phyloP scores from a whole-genome alignment of 306 rosid genomes.

The Ceratonia siliqua region DNA sequence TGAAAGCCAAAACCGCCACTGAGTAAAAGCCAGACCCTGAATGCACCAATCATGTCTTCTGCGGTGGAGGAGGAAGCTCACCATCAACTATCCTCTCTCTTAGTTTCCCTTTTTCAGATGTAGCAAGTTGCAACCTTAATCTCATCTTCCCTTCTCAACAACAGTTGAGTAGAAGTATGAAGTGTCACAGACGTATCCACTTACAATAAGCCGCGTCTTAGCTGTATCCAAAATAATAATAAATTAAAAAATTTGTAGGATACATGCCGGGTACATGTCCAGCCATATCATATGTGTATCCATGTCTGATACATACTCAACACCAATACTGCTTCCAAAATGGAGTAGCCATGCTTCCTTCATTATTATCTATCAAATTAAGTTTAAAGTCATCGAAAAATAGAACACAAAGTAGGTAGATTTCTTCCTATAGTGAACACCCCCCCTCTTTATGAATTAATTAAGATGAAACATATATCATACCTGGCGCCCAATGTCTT shows the following conservation, averaged over 20 bases:
- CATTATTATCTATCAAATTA: background rate
- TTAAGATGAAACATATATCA: background rate
- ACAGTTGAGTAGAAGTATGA: background rate
- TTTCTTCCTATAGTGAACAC: background rate
- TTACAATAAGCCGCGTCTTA: background rate
- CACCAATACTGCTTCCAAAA: background rate
- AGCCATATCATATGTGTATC: background rate
- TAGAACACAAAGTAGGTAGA: background rate
- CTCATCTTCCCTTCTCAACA: background rate
- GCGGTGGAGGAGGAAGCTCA: background rate
- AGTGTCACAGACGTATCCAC: background rate
- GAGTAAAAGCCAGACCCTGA: background rate
- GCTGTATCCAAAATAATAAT: background rate
- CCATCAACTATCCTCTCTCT: background rate
- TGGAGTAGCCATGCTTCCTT: background rate
- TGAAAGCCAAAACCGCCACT: background rate
- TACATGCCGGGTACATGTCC: background rate
- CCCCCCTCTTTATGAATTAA: background rate
- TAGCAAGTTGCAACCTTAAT: background rate
- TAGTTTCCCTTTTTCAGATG: background rate
- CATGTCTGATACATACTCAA: background rate
- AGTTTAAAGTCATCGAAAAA: background rate
- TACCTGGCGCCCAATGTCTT: conserved; percentile 98
- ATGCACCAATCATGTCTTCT: background rate
- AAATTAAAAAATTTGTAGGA: background rate